A percentile compares a stretch with the other conserved stretches of the same genome.
Conservation (phyloP, 176 grass and related monocot genomes). For the Aegilops bicornis region DNA sequence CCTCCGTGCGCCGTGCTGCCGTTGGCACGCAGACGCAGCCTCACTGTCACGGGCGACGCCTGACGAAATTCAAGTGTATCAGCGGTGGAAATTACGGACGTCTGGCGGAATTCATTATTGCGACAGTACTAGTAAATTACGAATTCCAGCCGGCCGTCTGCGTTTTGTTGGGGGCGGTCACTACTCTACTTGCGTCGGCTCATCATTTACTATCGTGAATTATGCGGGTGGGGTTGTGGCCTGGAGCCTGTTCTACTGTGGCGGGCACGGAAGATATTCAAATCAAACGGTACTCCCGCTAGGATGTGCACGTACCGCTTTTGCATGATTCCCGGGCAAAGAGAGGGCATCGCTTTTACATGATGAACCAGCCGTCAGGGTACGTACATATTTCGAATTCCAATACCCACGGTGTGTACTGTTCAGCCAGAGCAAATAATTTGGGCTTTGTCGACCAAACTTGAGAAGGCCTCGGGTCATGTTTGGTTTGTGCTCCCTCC, state of each 20-base stretch:
- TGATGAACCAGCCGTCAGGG: neutral
- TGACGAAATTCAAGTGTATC: neutral
- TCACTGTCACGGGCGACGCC: neutral
- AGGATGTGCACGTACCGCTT: neutral
- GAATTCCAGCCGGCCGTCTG: neutral
- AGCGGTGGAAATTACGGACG: neutral
- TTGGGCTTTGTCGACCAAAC: too few relatives aligned
- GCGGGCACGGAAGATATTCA: neutral
- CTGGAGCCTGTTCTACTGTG: neutral
- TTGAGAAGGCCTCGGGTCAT: too few relatives aligned
- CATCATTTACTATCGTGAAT: neutral
- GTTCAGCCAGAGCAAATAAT: too few relatives aligned
- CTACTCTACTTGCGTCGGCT: neutral
- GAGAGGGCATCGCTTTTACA: neutral
- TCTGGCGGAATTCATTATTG: neutral
- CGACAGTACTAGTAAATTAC: neutral
- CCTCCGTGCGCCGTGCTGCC: neutral
- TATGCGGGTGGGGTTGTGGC: neutral
- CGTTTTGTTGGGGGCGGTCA: neutral
- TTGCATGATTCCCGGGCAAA: neutral
- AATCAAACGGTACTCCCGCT: neutral
- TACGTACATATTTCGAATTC: too few relatives aligned
- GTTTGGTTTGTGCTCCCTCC: too few relatives aligned
- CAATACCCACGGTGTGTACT: too few relatives aligned
- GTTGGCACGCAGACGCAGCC: neutral